Evolutionary conservation across 768 basidiomycete species (phyloP).

Genomic region (Arthromyces matolae): DNA sequence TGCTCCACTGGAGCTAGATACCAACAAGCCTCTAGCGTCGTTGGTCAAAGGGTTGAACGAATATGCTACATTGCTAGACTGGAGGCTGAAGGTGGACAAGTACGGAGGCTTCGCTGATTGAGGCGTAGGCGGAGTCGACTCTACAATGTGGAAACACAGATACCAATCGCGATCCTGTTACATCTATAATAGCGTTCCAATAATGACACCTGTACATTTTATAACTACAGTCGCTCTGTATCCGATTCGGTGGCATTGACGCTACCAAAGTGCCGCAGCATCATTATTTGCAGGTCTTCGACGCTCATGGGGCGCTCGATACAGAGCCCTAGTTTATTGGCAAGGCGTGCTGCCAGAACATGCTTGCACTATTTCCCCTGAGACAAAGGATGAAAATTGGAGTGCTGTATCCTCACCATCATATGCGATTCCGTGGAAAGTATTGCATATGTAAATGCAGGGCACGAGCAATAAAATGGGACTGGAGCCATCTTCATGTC

Average conservation of each 20-base stretch:
- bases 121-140: no score
- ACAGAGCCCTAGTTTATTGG: conserved; percentile 48
- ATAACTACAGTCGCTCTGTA: neutral
- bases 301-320: conserved; percentile 43
- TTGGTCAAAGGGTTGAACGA: conserved; percentile 54
- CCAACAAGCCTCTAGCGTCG: conserved; percentile 7
- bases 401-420: no score
- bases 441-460: conserved; percentile 65
- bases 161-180: no score
- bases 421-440: conserved; percentile 55
- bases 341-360: conserved; percentile 62
- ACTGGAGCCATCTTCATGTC: conserved; percentile 34
- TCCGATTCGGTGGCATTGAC: neutral
- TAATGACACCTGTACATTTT: no score
- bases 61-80: conserved; percentile 58
- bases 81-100: conserved; percentile 44
- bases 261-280: conserved; percentile 32
- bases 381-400: no score
- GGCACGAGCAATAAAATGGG: conserved; percentile 69
- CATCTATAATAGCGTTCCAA: no score
- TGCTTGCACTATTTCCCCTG: conserved; percentile 76
- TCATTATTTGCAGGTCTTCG: conserved; percentile 47
- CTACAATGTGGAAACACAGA: no score
- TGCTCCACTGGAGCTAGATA: conserved; percentile 25
- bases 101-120: conserved; percentile 16